Conservation (phyloP, 768 basidiomycete genomes). For the Russula lepida region DNA sequence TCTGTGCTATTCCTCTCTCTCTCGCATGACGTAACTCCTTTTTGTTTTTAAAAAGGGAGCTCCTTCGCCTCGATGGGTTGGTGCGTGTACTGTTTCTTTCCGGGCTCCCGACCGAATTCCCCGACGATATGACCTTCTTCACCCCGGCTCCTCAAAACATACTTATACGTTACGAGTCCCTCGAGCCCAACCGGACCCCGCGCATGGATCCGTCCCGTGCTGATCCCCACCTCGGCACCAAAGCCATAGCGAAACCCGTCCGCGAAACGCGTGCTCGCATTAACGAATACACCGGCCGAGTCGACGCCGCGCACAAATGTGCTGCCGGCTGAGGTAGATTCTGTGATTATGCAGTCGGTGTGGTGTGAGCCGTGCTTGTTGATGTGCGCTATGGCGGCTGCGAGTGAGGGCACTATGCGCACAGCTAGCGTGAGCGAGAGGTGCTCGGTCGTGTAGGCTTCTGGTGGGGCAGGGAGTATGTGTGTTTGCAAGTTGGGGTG, state of each 20-base stretch:
- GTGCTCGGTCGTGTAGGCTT: slow-evolving; percentile 81
- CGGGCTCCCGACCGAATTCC: slow-evolving; percentile 69
- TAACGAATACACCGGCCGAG: slow-evolving; percentile 87
- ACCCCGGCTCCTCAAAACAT: slow-evolving; percentile 75
- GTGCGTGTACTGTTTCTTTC: slow-evolving; percentile 71
- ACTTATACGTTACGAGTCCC: slow-evolving; percentile 91
- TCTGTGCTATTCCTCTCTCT: neutral
- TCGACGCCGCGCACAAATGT: slow-evolving; percentile 84
- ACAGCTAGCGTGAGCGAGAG: slow-evolving; percentile 81
- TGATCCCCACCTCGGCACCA: slow-evolving; percentile 96
- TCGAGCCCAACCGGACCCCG: slow-evolving; percentile 94
- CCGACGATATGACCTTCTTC: slow-evolving; percentile 70
- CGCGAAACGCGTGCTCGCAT: slow-evolving; percentile 92
- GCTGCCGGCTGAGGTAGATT: slow-evolving; percentile 53
- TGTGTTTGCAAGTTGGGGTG: slow-evolving; percentile 36
- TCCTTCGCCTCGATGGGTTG: slow-evolving; percentile 34
- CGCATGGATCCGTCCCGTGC: slow-evolving; percentile 93
- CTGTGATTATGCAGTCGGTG: slow-evolving; percentile 89
- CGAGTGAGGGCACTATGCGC: slow-evolving; percentile 58
- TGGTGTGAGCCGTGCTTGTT: slow-evolving; percentile 92
- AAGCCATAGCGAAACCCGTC: slow-evolving; percentile 97
- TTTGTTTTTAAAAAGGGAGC: slow-evolving; percentile 38
- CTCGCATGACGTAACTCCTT: neutral
- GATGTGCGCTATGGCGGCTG: slow-evolving; percentile 76
- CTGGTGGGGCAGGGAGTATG: slow-evolving; percentile 44